These are phyloP conservation scores for Boletus austroedulis DNA, from an alignment of 1,284 basidiomycete species.

Conservation along the genomic window DNA sequence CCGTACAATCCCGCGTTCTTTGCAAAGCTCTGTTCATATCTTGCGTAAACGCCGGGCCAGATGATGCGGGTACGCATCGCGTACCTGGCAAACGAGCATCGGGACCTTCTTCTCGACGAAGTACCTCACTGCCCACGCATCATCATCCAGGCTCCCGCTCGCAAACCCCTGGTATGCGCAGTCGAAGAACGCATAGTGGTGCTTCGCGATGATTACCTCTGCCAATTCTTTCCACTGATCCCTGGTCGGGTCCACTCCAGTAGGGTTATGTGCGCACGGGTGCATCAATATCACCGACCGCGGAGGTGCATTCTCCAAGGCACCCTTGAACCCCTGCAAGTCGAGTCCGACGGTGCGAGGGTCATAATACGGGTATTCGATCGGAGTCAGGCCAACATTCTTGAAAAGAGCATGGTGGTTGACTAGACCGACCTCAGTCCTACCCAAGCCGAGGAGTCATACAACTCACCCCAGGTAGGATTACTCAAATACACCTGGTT, in stretches of 20 bases:
- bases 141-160: constrained; percentile 76
- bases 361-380: constrained; percentile 90
- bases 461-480: constrained; percentile 82
- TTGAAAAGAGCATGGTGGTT: constrained; percentile 91
- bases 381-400: constrained; percentile 77
- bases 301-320: constrained; percentile 63
- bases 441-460: neutral
- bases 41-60: constrained; percentile 12
- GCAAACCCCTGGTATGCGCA: constrained; percentile 95
- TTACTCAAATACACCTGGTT: constrained; percentile 70
- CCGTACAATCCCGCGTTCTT: constrained; percentile 96
- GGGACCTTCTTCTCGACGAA: constrained; percentile 77
- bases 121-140: constrained; percentile 72
- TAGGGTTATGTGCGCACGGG: constrained; percentile 95
- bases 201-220: constrained; percentile 69
- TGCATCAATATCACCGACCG: constrained; percentile 88
- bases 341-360: constrained; percentile 87
- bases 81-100: constrained; percentile 83
- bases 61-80: neutral
- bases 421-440: constrained; percentile 44
- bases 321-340: constrained; percentile 68
- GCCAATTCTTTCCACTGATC: constrained; percentile 88
- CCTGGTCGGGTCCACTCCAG: constrained; percentile 88
- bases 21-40: constrained; percentile 73
- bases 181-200: constrained; percentile 92